Percentiles rank a stretch among this genome's conserved stretches.
Evolutionary conservation across 2,329 filamentous ascomycete genomes (phyloP).

Genomic region (Aspergillus brasiliensis): DNA sequence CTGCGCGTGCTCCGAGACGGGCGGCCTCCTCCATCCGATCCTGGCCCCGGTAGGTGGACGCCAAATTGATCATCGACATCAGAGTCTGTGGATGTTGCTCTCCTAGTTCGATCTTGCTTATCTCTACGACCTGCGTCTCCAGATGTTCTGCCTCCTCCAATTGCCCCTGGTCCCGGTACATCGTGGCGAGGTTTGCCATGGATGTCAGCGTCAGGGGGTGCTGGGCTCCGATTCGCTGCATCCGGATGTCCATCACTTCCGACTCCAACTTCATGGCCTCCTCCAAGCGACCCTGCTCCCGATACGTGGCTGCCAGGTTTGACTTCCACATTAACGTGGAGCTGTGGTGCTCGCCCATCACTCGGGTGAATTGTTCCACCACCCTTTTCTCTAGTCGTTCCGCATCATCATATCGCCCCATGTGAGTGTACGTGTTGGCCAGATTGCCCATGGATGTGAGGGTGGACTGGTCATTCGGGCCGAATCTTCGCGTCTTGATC

Average conservation of each 20-base stretch:
- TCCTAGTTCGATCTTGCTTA: constrained; percentile 7
- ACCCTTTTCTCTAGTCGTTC: constrained; percentile 9
- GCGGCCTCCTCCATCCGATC: constrained; percentile 7
- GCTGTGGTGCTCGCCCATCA: constrained; percentile 1
- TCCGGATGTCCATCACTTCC: constrained; percentile 1
- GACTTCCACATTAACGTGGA: constrained; percentile 9
- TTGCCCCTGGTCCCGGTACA: constrained; percentile 9
- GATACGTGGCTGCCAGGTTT: constrained; percentile 8
- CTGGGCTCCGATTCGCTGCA: not conserved
- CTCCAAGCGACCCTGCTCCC: constrained; percentile 11
- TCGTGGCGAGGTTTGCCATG: constrained; percentile 14
- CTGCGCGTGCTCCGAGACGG: not conserved
- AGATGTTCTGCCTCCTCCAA: constrained; percentile 14
- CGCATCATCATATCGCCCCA: constrained; percentile 9
- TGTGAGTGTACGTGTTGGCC: constrained; percentile 8
- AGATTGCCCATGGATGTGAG: constrained; percentile 12
- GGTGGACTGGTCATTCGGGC: constrained; percentile 7
- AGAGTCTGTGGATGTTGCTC: constrained; percentile 14
- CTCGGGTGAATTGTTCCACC: not conserved
- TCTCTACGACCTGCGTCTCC: constrained; percentile 9
- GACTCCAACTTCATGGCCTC: constrained; percentile 7
- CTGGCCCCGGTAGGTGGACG: constrained; percentile 10
- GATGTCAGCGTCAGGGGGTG: constrained; percentile 8
- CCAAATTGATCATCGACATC: constrained; percentile 11
- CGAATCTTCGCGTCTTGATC: not conserved